Evolutionary conservation across 306 rosid genomes (phyloP).

Genomic region (Arachis stenosperma): DNA sequence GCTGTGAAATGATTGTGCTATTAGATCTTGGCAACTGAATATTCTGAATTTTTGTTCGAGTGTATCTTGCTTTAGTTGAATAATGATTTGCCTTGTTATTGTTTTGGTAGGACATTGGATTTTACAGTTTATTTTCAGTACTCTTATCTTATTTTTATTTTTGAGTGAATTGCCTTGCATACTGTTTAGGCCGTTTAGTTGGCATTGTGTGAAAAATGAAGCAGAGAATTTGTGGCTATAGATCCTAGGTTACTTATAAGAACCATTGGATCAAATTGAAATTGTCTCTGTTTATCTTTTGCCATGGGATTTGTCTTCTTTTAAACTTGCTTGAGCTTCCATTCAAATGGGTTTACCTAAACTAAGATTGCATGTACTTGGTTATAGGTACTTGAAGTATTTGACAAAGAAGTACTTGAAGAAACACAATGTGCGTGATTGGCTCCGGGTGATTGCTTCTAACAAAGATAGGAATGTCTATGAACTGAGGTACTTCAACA

Average conservation of each 20-base stretch:
- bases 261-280: not conserved
- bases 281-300: not conserved
- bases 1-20: not conserved
- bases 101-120: not conserved
- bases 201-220: not conserved
- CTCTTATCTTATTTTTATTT: not conserved
- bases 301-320: not conserved
- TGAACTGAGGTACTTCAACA: constrained; percentile 59
- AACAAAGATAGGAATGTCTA: constrained; percentile 55
- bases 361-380: not conserved
- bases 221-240: not conserved
- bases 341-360: not conserved
- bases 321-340: too few species aligned
- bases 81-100: not conserved
- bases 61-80: not conserved
- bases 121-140: not conserved
- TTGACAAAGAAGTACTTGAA: constrained; percentile 60
- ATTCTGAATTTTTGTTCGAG: not conserved
- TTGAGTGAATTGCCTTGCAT: too few species aligned
- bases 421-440: constrained; percentile 59
- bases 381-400: constrained; percentile 48
- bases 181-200: too few species aligned
- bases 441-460: constrained; percentile 59
- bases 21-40: not conserved
- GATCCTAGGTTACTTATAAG: not conserved